These are phyloP conservation scores for Penicillium sclerotiorum DNA, from an alignment of 2,329 filamentous ascomycete genomes.

Conservation along the genomic window DNA sequence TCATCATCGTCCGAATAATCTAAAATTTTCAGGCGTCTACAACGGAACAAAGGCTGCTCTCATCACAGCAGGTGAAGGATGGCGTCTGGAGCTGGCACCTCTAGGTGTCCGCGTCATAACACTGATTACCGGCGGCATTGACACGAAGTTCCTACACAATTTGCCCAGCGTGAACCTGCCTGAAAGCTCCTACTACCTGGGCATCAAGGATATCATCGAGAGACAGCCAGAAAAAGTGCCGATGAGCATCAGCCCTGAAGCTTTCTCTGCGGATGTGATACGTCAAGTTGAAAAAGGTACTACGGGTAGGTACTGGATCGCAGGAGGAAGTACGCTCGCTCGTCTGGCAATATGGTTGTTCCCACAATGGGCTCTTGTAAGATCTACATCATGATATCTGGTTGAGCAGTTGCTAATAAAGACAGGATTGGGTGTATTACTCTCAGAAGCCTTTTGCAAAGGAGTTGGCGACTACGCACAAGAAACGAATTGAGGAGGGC, in stretches of 20 bases:
- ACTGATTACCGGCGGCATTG: neutral
- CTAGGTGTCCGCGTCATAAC: neutral
- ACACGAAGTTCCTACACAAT: neutral
- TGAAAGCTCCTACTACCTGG: neutral
- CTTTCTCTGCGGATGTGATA: neutral
- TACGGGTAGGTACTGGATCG: constrained; percentile 3
- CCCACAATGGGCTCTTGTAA: constrained; percentile 3
- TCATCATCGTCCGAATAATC: neutral
- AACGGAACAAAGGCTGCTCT: constrained; percentile 1
- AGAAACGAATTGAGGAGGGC: too few relatives aligned
- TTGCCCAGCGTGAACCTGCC: neutral
- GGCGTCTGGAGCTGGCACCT: neutral
- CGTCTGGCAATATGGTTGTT: neutral
- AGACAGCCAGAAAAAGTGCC: neutral
- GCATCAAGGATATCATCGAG: neutral
- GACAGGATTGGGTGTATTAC: neutral
- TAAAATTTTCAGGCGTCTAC: neutral
- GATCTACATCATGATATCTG: neutral
- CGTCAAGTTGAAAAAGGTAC: neutral
- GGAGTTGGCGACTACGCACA: too few relatives aligned
- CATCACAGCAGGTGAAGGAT: neutral
- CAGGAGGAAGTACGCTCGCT: neutral
- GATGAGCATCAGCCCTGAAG: neutral
- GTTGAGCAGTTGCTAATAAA: neutral
- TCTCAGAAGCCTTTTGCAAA: neutral